A percentile compares a stretch with the other conserved stretches of the same genome.
These are phyloP conservation scores for Goffeauzyma gilvescens DNA, from an alignment of 768 basidiomycete genomes.

Conservation along the genomic window DNA sequence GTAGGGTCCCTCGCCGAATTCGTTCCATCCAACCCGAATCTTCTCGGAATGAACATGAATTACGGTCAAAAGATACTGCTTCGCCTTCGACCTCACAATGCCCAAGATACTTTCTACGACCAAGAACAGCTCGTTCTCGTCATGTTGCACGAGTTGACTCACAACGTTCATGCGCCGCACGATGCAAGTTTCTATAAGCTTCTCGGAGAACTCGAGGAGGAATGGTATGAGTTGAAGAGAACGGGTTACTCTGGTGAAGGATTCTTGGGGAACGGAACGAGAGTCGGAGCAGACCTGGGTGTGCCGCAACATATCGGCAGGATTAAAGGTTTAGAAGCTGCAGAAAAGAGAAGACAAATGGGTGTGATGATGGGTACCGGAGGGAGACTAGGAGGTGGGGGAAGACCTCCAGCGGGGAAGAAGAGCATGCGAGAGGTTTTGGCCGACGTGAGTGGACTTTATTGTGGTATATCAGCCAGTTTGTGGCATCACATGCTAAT, in stretches of 20 bases:
- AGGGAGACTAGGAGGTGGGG: constrained; percentile 41
- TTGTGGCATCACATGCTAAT: neutral
- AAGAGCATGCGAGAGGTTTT: constrained; percentile 53
- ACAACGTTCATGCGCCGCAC: constrained; percentile 75
- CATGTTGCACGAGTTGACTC: constrained; percentile 85
- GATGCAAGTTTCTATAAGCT: constrained; percentile 41
- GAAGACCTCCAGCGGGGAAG: constrained; percentile 30
- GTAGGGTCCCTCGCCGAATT: constrained; percentile 28
- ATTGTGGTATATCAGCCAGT: constrained; percentile 1
- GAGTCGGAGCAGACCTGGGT: constrained; percentile 50
- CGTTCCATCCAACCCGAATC: neutral
- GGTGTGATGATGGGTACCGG: constrained; percentile 40
- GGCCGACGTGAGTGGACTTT: constrained; percentile 40
- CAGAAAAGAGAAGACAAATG: constrained; percentile 48
- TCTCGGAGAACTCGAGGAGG: constrained; percentile 50
- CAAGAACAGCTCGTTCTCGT: constrained; percentile 58
- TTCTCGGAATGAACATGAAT: constrained; percentile 38
- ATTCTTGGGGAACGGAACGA: constrained; percentile 56
- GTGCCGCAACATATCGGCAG: constrained; percentile 48
- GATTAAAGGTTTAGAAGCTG: constrained; percentile 53
- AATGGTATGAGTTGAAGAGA: constrained; percentile 58
- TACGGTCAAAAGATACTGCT: constrained; percentile 64
- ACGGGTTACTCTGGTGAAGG: constrained; percentile 77
- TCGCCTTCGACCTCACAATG: constrained; percentile 53
- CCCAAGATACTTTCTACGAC: constrained; percentile 51